Conservation (phyloP, 352 stramenopile genomes). For the Globisporangium mamillatum region DNA sequence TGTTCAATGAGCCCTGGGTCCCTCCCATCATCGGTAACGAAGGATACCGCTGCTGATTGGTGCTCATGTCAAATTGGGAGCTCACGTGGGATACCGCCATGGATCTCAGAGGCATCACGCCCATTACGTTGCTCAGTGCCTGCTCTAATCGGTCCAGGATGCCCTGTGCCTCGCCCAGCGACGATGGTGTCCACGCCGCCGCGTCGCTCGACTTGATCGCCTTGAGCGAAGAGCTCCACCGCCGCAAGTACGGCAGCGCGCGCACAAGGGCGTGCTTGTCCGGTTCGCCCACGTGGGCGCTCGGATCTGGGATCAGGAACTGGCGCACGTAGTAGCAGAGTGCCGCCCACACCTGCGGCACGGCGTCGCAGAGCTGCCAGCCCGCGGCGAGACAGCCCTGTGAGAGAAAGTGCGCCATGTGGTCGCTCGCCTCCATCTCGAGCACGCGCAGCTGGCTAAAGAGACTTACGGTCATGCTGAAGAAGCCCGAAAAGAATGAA, state of each 20-base stretch:
- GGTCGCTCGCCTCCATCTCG: slow-evolving; percentile 36
- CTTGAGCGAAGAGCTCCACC: slow-evolving; percentile 41
- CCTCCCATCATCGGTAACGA: slow-evolving; percentile 26
- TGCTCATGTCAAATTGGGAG: slow-evolving; percentile 10
- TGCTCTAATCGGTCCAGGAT: slow-evolving; percentile 61
- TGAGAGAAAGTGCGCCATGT: slow-evolving; percentile 27
- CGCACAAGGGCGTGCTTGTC: slow-evolving; percentile 49
- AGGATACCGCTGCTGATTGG: slow-evolving; percentile 16
- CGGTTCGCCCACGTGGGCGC: slow-evolving; percentile 31
- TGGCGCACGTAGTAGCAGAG: slow-evolving; percentile 61
- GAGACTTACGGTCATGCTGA: slow-evolving; percentile 50
- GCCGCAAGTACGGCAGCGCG: slow-evolving; percentile 48
- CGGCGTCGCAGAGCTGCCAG: slow-evolving; percentile 37
- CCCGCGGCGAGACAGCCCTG: slow-evolving; percentile 30
- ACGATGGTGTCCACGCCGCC: slow-evolving; percentile 47
- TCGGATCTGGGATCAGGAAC: slow-evolving; percentile 39
- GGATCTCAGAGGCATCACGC: slow-evolving; percentile 9
- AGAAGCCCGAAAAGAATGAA: slow-evolving; percentile 58
- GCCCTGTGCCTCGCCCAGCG: slow-evolving; percentile 44
- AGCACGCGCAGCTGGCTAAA: slow-evolving; percentile 46
- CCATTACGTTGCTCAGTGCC: slow-evolving; percentile 27
- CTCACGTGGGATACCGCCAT: neutral
- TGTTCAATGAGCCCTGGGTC: neutral
- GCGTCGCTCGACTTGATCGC: slow-evolving; percentile 35
- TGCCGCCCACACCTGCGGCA: slow-evolving; percentile 53